Evolutionary conservation across 257 asterid genomes (phyloP), one percentile per base, ranked within the genome.

Genomic region (Primulina eburnea): DNA sequence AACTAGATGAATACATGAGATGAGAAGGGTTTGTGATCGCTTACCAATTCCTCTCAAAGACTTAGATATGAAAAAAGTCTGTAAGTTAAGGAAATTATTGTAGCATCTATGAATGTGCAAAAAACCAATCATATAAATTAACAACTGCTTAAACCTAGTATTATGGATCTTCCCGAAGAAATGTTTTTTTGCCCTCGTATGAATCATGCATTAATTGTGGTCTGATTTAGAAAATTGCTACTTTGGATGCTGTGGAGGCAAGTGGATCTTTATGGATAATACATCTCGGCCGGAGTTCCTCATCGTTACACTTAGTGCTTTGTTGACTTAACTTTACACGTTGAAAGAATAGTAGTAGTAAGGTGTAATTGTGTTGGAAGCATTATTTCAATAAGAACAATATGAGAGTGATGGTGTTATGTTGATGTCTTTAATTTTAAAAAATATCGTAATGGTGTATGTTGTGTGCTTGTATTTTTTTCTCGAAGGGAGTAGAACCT

Each of bases 401-500:
- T 11, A 35, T 68, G 71, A n/a, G 0, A 24, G 26, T 63, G 26
- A 52, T n/a, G 26, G 4, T 14, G 29, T 60, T 26, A n/a, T 14
- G 47, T 20, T 66, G 4, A 38, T 16, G 28, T 30, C 58, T 32
- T 29, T 62, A 43, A 52, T 30, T 24, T 38, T 32, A 30, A 20
- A 74, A 68, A 29, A 33, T 24, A 50, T 58, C 50, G 35, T 63
- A 55, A 60, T 65, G 29, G 55, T 30, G 58, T 66, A 60, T 61
- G 71, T 18, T 76, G 20, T 69, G 18, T 18, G 26, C 28, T 59
- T 43, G 18, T 17, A 7, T 50, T 67, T 71, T 76, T 53, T 18
- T 52, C n/a, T 65, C 33, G 58, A 28, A 94, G 99, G 99, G 97
- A 64, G 99, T 94, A 60, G 99, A 94, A 75, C 87, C 99, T 67